These are phyloP conservation scores for Candida hungchunana DNA, from an alignment of 805 yeast genomes.

Conservation along the genomic window DNA sequence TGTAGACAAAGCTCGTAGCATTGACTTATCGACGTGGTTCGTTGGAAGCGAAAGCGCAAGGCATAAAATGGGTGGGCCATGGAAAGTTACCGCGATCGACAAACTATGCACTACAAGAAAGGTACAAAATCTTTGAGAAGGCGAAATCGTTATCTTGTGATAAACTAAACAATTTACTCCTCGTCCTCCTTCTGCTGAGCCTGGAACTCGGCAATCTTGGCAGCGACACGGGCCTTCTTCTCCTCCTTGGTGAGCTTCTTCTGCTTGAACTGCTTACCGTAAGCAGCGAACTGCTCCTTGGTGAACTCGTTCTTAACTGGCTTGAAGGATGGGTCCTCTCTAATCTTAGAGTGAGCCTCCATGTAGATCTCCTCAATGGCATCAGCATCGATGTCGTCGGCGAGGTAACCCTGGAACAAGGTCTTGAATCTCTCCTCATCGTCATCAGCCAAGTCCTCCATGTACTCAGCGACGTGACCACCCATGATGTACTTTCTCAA, in stretches of 20 bases:
- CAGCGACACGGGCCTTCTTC: conserved; percentile 84
- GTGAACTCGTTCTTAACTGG: conserved; percentile 89
- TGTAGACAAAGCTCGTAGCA: conserved; percentile 11
- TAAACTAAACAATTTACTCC: conserved; percentile 16
- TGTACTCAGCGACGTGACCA: conserved; percentile 99
- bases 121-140: neutral
- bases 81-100: too few relatives aligned
- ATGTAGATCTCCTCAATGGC: conserved; percentile 92
- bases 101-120: too few relatives aligned
- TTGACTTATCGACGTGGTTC: neutral
- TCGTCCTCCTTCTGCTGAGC: conserved; percentile 22
- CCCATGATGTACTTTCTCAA: conserved; percentile 99
- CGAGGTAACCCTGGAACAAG: conserved; percentile 94
- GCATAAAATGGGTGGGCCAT: too few relatives aligned
- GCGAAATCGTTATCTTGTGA: neutral
- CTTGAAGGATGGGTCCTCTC: conserved; percentile 91
- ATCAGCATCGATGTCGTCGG: conserved; percentile 96
- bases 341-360: conserved; percentile 92
- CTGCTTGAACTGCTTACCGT: conserved; percentile 87
- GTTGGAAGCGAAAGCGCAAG: too few relatives aligned
- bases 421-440: conserved; percentile 99
- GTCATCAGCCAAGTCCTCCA: conserved; percentile 99
- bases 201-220: conserved; percentile 91
- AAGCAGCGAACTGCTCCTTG: conserved; percentile 98
- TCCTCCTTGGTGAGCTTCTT: conserved; percentile 86